phyloP scores from a whole-genome alignment of 345 rosid genomes.

The Acer negundo region DNA sequence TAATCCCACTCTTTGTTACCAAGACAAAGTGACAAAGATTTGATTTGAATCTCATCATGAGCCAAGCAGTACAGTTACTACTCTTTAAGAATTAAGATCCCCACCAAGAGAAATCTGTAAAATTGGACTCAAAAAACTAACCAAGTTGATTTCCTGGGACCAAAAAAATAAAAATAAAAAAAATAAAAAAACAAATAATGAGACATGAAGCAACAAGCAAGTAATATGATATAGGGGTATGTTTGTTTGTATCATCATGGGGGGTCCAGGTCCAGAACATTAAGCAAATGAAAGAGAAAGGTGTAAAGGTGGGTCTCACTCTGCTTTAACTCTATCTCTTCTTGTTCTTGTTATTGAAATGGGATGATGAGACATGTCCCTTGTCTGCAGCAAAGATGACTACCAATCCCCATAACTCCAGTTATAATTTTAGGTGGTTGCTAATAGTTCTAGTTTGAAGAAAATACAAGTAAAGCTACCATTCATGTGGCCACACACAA shows the following conservation, averaged over 20 bases:
- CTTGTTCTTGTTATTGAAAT: constrained; percentile 25
- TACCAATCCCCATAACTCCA: neutral
- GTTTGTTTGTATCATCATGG: constrained; percentile 25
- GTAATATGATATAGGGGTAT: constrained; percentile 22
- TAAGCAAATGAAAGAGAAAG: constrained; percentile 16
- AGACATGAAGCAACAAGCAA: constrained; percentile 24
- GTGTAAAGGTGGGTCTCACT: constrained; percentile 30
- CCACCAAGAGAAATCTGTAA: constrained; percentile 15
- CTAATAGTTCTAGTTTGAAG: neutral
- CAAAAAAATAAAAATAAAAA: neutral
- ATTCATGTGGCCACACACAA: neutral
- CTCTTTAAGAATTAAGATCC: constrained; percentile 16
- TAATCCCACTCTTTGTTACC: neutral
- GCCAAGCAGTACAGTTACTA: constrained; percentile 12
- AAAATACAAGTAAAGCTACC: constrained; percentile 3
- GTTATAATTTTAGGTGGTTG: neutral
- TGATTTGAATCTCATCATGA: constrained; percentile 31
- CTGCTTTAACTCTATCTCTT: constrained; percentile 19
- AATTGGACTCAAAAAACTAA: constrained; percentile 23
- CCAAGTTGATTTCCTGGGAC: constrained; percentile 20
- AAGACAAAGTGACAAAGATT: constrained; percentile 13
- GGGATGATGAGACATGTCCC: constrained; percentile 30
- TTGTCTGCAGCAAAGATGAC: constrained; percentile 11
- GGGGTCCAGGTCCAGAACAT: constrained; percentile 15
- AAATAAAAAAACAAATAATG: constrained; percentile 12